Evolutionary conservation across 169 alveolate genomes (phyloP).

Genomic region (Eimeria falciformis): DNA sequence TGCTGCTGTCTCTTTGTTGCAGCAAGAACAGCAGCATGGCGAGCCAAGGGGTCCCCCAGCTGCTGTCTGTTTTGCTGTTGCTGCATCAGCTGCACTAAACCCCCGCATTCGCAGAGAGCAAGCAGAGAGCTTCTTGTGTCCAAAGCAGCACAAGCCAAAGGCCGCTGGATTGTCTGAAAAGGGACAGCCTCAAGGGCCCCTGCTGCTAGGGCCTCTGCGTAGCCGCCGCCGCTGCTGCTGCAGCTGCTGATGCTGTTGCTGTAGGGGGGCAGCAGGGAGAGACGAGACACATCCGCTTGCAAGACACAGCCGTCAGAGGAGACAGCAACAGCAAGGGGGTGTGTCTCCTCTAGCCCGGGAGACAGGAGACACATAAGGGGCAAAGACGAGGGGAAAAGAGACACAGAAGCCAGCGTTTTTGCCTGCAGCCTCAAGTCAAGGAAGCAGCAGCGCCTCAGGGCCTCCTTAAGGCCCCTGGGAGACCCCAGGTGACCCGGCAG

Average conservation of each 20-base stretch:
- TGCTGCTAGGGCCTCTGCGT: background rate
- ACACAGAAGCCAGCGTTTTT: background rate
- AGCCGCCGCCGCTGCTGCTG: slow-evolving; percentile 22
- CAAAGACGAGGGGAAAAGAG: slow-evolving; percentile 7
- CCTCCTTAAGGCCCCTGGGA: background rate
- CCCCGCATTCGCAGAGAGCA: slow-evolving; percentile 34
- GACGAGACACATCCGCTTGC: slow-evolving; percentile 20
- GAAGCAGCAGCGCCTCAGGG: slow-evolving; percentile 1
- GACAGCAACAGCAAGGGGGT: slow-evolving; percentile 7
- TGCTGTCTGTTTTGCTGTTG: slow-evolving; percentile 30
- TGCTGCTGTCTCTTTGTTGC: slow-evolving; percentile 35
- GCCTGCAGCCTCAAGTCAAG: background rate
- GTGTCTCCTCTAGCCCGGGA: background rate
- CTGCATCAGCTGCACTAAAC: slow-evolving; percentile 56
- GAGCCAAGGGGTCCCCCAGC: background rate
- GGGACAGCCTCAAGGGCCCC: slow-evolving; percentile 60
- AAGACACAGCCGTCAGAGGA: slow-evolving; percentile 12
- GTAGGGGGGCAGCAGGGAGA: slow-evolving; percentile 53
- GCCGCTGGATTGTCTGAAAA: slow-evolving; percentile 26
- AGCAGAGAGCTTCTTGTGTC: background rate
- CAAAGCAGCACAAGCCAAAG: slow-evolving; percentile 30
- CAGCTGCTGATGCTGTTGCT: slow-evolving; percentile 58
- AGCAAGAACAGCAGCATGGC: slow-evolving; percentile 6
- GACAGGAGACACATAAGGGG: slow-evolving; percentile 11
- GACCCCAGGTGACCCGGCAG: background rate